Base-by-base conservation (phyloP, 2,329 filamentous ascomycete species). In the Fusarium nelsonii region DNA sequence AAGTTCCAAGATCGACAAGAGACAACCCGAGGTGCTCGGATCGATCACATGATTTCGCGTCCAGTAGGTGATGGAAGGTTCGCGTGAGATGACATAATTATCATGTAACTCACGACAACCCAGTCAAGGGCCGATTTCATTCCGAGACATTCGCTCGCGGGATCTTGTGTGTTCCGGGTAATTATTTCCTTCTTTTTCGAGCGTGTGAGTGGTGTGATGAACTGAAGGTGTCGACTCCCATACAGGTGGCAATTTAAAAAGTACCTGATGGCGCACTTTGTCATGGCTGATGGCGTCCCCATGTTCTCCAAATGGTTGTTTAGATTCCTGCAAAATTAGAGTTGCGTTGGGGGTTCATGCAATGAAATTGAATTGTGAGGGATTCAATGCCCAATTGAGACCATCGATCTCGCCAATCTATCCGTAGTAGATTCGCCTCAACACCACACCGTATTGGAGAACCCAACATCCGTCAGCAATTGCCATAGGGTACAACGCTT, bases 321-420 rank as follows among this genome's bases (percentile, higher is more conserved):
- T 15, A 23, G 53, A 49, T 43, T 41, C 7, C 33, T 34, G 30
- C 12, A 18, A n/a, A 40, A 18, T 41, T 16, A 46, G 37, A 28
- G 36, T 48, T 20, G 20, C 16, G 18, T 34, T 49, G 50, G 37
- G 52, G 52, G 43, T 40, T 28, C 56, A 55, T 52, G 48, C 26
- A 52, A n/a, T 40, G 30, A 12, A 46, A 32, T 23, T n/a, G 2
- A 16, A 32, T 39, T 32, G 18, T 48, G 20, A 41, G n/a, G 41
- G 61, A 6, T 55, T 30, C 23, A 26, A 36, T n/a, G 34, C 28
- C 57, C 41, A 52, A 33, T 39, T 43, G 28, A 54, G 48, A 51
- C 48, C 36, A 26, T 14, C 46, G 52, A 67, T 67, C 62, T 69
- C 66, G 66, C 66, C 53, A 67, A 69, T 67, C 66, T 69, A 59